Evolutionary conservation across 2,329 filamentous ascomycete genomes (phyloP).

Genomic region (Chaetomium sp.): DNA sequence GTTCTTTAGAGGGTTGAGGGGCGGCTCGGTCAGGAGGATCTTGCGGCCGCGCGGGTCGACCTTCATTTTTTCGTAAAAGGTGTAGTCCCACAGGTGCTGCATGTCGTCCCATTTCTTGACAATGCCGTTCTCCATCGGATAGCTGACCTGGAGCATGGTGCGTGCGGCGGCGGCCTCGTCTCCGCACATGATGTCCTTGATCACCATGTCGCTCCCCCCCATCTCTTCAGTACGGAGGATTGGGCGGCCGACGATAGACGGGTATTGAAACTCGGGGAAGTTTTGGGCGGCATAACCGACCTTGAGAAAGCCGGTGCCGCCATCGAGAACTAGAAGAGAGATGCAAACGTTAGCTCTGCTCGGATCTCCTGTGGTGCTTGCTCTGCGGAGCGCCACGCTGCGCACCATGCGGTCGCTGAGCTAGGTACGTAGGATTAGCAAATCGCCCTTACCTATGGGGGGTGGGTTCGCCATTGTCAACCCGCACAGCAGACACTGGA

Average conservation of each 20-base stretch:
- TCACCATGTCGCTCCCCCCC: constrained; percentile 63
- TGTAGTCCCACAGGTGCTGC: constrained; percentile 99
- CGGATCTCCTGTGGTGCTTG: not conserved
- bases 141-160: constrained; percentile 97
- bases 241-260: constrained; percentile 95
- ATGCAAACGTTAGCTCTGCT: constrained; percentile 31
- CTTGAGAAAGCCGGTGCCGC: constrained; percentile 99
- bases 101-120: constrained; percentile 99
- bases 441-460: constrained; percentile 46
- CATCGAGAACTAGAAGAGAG: constrained; percentile 81
- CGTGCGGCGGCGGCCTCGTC: constrained; percentile 95
- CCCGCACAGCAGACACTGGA: not conserved
- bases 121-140: constrained; percentile 99
- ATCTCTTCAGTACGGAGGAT: constrained; percentile 95
- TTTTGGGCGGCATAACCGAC: constrained; percentile 99
- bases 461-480: constrained; percentile 54
- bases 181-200: constrained; percentile 99
- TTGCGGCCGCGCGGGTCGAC: constrained; percentile 89
- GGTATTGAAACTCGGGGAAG: constrained; percentile 98
- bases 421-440: not conserved
- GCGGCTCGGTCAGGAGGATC: constrained; percentile 89
- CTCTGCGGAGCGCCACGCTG: constrained; percentile 9
- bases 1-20: constrained; percentile 97
- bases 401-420: constrained; percentile 1
- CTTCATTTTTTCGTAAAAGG: constrained; percentile 96